These are phyloP conservation scores for Starmerella floris DNA, from an alignment of 805 yeast genomes.

Conservation along the genomic window DNA sequence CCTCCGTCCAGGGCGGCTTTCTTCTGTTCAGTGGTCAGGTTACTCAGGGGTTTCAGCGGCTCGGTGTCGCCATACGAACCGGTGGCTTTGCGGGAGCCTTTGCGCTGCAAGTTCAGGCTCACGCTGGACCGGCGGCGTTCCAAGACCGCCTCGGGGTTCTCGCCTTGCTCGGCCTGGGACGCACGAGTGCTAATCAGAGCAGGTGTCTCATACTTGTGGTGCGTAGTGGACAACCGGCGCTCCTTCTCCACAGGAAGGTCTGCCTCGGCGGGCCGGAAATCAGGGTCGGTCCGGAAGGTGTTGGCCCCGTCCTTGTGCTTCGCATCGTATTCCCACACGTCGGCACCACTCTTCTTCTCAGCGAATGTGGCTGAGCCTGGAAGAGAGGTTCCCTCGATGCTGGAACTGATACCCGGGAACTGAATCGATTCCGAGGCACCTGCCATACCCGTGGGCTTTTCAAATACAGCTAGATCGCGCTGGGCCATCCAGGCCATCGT, in stretches of 20 bases:
- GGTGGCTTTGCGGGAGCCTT: constrained; percentile 11
- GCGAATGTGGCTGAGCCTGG: neutral
- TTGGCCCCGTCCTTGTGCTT: constrained; percentile 5
- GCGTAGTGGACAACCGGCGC: constrained; percentile 11
- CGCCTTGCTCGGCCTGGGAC: constrained; percentile 1
- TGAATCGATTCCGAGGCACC: constrained; percentile 2
- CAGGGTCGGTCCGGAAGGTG: constrained; percentile 3
- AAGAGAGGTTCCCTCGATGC: neutral
- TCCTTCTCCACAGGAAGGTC: constrained; percentile 11
- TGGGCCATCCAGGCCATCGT: constrained; percentile 20
- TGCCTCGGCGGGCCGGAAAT: constrained; percentile 8
- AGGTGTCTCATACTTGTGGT: constrained; percentile 12
- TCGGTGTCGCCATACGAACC: constrained; percentile 11
- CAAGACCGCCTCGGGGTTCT: neutral
- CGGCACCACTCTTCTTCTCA: constrained; percentile 19
- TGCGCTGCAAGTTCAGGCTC: constrained; percentile 1
- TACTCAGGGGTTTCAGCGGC: constrained; percentile 12
- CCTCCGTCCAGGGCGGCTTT: constrained; percentile 1
- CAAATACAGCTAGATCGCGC: constrained; percentile 17
- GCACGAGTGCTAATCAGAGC: neutral
- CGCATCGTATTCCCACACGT: constrained; percentile 19
- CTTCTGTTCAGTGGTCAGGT: constrained; percentile 2
- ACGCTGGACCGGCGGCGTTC: constrained; percentile 12
- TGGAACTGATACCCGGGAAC: neutral
- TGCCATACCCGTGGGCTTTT: constrained; percentile 4